Base-by-base conservation (phyloP, 352 stramenopile genomes). In the Pythium diclinum region DNA sequence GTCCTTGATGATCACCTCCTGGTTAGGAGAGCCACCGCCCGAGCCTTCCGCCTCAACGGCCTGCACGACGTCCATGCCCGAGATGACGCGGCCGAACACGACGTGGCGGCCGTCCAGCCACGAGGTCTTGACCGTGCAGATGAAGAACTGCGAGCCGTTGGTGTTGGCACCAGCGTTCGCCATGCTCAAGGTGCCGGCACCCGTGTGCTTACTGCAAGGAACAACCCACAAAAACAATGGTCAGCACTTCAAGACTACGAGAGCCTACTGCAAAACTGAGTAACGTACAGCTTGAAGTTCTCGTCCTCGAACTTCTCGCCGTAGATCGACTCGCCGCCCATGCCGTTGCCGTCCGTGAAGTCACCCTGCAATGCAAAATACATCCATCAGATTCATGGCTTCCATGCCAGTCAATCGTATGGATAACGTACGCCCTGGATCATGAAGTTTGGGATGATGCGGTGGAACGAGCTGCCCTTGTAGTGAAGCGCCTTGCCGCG, bases 111-210 rank as follows among this genome's bases (percentile, higher is more conserved):
- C 89, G 56, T 97, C 90, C 65, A 97, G 76, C 88, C 88, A 97
- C 71, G 86, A 88, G 6, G 89, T 97, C 78, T 96, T 92, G 65
- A 94, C 90, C 19, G 89, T 97, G 73, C 82, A 94, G 64, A 99
- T 98, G 78, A 99, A 99, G 74, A 99, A 99, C 81, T 99, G 95
- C 61, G 88, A 98, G 52, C 95, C 94, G 80, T 99, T 99, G 36
- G 89, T 93, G 76, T 94, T 93, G 42, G 77, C 70, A 19, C 87
- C 87, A 36, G 83, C 76, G 75, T 95, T 95, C 51, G 85, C 85
- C 87, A 95, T 95, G 72, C 80, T 92, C 49, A 95, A 69, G 44
- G 78, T 77, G 32, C 85, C 85, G 28, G 80, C 71, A 51, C 81
- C 83, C 21, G 71, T 75, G 74, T 95, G 87, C 76, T 94, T 94